Base-by-base conservation (phyloP, 176 grass and related monocot genomes). In the Typha latifolia region DNA sequence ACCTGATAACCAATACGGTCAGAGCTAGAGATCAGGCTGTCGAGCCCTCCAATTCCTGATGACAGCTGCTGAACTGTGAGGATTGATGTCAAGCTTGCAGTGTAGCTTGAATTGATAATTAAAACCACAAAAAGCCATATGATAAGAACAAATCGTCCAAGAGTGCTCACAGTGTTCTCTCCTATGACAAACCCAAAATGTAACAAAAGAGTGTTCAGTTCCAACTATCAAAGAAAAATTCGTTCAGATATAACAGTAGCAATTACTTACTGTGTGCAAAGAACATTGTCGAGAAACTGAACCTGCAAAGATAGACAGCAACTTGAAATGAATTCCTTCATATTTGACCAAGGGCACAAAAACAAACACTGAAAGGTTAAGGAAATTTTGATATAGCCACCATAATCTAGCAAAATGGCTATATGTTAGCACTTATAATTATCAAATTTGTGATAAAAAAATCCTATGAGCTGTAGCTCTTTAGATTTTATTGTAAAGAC, bases 71-170 rank as follows among this genome's bases (percentile, higher is more conserved):
- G 93, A 69, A 96, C 88, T 0, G 93, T 96, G 50, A 96, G 85
- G 62, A 91, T 91, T 5, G 93, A 96, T 48, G 93, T 97, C 63
- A 97, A 80, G 85, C 85, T 92, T 3, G 88, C 93, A 12, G 93
- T 97, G 80, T 97, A 97, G 80, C 93, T 97, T 3, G 88, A 91
- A 71, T 81, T 97, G 74, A 97, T 81, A 80, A 97, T 97, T 43
- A 97, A 79, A 5, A 97, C 93, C 49, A 97, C 88, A 63, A 92
- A 97, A 1, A 97, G 62, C 93, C 93, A 97, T 67, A 97, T 83
- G 75, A 97, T 68, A 37, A 97, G 85, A 9, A 97, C 85, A 48
- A 92, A 72, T 14, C 93, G 68, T 0, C 88, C 93, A 5, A 97
- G 80, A 4, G 93, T 89, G 78, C 93, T 97, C 37, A 79, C 83